Evolutionary conservation across 495 filamentous ascomycete species (phyloP), one percentile per base, ranked within the genome.

Genomic region (Xylaria curta): DNA sequence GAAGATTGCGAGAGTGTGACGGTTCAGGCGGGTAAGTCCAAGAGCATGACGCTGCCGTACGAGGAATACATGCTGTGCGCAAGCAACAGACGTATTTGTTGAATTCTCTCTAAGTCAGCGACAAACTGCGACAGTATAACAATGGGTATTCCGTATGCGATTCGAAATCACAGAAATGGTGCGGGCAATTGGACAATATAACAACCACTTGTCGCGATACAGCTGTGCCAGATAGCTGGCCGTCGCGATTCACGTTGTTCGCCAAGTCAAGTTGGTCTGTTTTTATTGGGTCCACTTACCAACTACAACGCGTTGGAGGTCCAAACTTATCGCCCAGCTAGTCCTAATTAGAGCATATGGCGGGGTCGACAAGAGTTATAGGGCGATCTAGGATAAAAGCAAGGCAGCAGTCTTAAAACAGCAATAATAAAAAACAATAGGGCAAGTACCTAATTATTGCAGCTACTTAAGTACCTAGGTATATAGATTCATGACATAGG

Each of bases 31-130:
- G 15, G 49, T 38, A 31, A 5, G 33, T 66, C 33, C 13, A 49
- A 56, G 28, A 47, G 56, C 60, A 61, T 40, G 33, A 33, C 24
- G 47, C 47, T 64, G 47, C 59, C 51, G 19, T 31, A n/a, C 28
- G 36, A 58, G 12, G 47, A 36, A 63, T 64, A 17, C 68, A 70
- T 70, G 47, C 68, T 70, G 59, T 24, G 68, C 46, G 36, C 47
- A 40, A 53, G 49, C 44, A 42, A 24, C n/a, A 53, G 31, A 33
- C 49, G 36, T 28, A 42, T 21, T 53, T 44, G 9, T 47, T 47
- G 24, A 21, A 31, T 10, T 17, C 44, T 38, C 12, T 26, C 19
- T 63, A 17, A 5, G 17, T 28, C 10, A 28, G 15, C 38, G 6
- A 44, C 13, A 38, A 46, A 3, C 5, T 15, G 60, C 38, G 38